These are phyloP conservation scores for Caloboletus inedulis DNA, from an alignment of 1,284 basidiomycete species.

Conservation along the genomic window DNA sequence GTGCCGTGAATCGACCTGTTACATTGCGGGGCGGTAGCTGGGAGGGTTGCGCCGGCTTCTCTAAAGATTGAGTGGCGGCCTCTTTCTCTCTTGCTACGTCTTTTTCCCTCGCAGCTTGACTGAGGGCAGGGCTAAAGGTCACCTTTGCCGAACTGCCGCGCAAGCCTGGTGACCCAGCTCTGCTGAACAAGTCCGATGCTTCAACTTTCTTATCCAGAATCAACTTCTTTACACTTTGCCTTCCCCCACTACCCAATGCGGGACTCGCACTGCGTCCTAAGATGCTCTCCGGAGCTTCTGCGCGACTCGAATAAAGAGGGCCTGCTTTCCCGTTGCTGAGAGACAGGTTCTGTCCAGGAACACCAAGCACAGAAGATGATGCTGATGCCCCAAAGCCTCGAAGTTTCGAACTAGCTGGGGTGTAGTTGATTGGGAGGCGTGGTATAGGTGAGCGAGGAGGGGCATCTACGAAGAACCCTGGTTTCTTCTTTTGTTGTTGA, in stretches of 20 bases:
- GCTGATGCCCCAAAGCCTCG: conserved; percentile 63
- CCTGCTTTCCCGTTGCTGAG: conserved; percentile 52
- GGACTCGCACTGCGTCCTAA: conserved; percentile 65
- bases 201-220: conserved; percentile 82
- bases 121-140: conserved; percentile 69
- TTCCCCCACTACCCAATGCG: conserved; percentile 62
- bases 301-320: conserved; percentile 49
- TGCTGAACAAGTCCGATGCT: conserved; percentile 63
- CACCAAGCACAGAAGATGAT: conserved; percentile 33
- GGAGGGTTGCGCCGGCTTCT: conserved; percentile 27
- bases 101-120: conserved; percentile 68
- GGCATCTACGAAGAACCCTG: conserved; percentile 65
- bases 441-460: conserved; percentile 65
- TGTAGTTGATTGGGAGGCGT: conserved; percentile 57
- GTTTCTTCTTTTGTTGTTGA: conserved; percentile 66
- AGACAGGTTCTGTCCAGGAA: conserved; percentile 37
- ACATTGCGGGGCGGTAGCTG: conserved; percentile 43
- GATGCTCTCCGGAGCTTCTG: conserved; percentile 51
- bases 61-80: conserved; percentile 28
- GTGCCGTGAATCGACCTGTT: conserved; percentile 50
- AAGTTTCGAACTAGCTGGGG: conserved; percentile 62
- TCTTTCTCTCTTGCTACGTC: conserved; percentile 71
- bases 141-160: conserved; percentile 49
- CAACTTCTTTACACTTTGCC: conserved; percentile 92
- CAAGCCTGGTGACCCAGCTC: conserved; percentile 45